Evolutionary conservation across 192 early-diverging fungal species (phyloP).

Genomic region (Funneliformis geosporum): DNA sequence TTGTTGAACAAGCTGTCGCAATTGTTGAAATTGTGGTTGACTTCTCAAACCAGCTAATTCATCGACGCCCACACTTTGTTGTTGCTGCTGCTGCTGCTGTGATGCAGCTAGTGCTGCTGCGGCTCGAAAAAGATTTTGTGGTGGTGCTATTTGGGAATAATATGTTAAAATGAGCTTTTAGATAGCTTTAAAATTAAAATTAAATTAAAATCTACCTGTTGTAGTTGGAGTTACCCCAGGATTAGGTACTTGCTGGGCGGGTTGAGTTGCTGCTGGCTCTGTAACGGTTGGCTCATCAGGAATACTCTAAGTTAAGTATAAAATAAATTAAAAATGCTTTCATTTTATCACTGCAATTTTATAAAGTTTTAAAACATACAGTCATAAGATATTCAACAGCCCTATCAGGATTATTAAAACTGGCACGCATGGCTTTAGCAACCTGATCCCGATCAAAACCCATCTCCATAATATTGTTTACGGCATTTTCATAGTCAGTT

Average conservation of each 20-base stretch:
- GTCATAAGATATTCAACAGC: conserved; percentile 95
- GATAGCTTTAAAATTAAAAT: background rate
- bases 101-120: conserved; percentile 43
- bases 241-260: conserved; percentile 29
- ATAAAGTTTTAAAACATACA: conserved; percentile 44
- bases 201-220: conserved; percentile 27
- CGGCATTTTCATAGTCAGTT: conserved; percentile 74
- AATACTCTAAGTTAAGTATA: conserved; percentile 64
- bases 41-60: conserved; percentile 64
- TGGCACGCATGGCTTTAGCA: conserved; percentile 89
- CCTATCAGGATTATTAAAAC: conserved; percentile 96
- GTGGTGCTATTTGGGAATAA: conserved; percentile 34
- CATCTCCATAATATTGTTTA: conserved; percentile 92
- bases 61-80: conserved; percentile 41
- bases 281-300: conserved; percentile 58
- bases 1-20: conserved; percentile 81
- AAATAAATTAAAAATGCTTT: conserved; percentile 9
- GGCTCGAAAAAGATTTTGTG: conserved; percentile 64
- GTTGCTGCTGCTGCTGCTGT: conserved; percentile 29
- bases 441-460: conserved; percentile 89
- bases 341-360: background rate
- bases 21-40: conserved; percentile 88
- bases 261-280: conserved; percentile 30
- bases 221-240: conserved; percentile 32
- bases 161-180: background rate